Evolutionary conservation across 768 basidiomycete species (phyloP).

Genomic region (Mycena vitilis): DNA sequence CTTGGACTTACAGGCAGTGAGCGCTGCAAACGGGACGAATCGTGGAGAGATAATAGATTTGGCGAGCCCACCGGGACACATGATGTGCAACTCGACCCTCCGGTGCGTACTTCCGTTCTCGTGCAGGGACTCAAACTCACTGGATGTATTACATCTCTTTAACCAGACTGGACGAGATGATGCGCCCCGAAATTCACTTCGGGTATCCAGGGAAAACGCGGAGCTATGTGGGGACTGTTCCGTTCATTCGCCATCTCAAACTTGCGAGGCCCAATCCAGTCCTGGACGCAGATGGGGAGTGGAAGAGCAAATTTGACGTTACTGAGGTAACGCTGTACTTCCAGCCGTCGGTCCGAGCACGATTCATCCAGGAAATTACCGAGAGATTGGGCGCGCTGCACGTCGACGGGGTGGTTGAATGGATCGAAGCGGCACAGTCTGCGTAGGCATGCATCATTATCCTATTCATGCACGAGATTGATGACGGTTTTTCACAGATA

Average conservation of each 20-base stretch:
- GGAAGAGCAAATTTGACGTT: background rate
- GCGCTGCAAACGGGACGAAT: conserved; percentile 11
- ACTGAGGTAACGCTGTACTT: conserved; percentile 27
- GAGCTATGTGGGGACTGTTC: conserved; percentile 29
- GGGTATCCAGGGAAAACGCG: conserved; percentile 14
- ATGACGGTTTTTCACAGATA: no score
- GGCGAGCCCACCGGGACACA: conserved; percentile 22
- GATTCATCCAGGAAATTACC: conserved; percentile 13
- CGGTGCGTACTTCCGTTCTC: background rate
- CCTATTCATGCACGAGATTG: no score
- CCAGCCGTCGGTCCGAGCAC: conserved; percentile 7
- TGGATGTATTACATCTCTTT: background rate
- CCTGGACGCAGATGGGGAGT: background rate
- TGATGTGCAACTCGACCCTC: conserved; percentile 23
- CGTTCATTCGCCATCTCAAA: conserved; percentile 23
- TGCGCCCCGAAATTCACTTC: conserved; percentile 25
- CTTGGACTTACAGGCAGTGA: conserved; percentile 16
- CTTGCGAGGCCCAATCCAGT: conserved; percentile 22
- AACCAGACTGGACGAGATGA: conserved; percentile 11
- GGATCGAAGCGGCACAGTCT: background rate
- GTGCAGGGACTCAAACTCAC: no score
- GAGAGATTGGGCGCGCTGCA: conserved; percentile 2
- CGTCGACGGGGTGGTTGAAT: conserved; percentile 14
- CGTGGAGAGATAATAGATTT: conserved; percentile 28
- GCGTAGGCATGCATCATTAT: no score